phyloP scores from a whole-genome alignment of 106 monocot species.

The Hemerocallis citrina region DNA sequence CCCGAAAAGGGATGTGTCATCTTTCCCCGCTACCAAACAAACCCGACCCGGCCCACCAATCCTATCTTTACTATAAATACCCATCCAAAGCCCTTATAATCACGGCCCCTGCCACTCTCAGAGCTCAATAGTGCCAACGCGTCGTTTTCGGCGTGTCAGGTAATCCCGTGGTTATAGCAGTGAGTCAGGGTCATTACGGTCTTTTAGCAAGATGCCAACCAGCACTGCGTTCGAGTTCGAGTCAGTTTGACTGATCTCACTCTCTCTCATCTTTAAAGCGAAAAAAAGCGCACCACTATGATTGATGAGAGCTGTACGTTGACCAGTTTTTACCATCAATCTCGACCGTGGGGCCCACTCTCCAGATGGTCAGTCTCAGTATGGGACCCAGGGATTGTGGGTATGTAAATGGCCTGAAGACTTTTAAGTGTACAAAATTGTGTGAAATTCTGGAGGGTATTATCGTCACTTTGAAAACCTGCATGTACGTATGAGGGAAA shows the following conservation, averaged over 20 bases:
- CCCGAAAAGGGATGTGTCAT: not conserved
- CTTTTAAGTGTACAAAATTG: too few relatives aligned
- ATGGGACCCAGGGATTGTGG: too few relatives aligned
- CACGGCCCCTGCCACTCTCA: too few relatives aligned
- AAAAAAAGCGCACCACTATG: not conserved
- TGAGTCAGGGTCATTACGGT: not conserved
- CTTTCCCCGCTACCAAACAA: not conserved
- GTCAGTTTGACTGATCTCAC: conserved; percentile 3
- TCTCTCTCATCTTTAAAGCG: not conserved
- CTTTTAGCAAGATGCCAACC: conserved; percentile 8
- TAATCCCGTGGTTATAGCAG: not conserved
- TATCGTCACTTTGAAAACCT: too few relatives aligned
- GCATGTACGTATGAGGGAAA: too few relatives aligned
- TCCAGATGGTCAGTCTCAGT: too few relatives aligned
- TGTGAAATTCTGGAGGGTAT: too few relatives aligned
- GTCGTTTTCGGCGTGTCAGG: not conserved
- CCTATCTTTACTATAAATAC: not conserved
- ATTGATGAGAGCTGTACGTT: not conserved
- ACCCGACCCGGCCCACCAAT: not conserved
- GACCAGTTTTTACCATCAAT: not conserved
- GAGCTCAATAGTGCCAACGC: not conserved
- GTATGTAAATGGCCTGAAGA: too few relatives aligned
- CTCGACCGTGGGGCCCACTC: not conserved
- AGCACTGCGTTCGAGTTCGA: not conserved
- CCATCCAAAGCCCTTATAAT: not conserved